Evolutionary conservation across 1,139 yeast genomes (phyloP).

Genomic region (Diutina rugosa): DNA sequence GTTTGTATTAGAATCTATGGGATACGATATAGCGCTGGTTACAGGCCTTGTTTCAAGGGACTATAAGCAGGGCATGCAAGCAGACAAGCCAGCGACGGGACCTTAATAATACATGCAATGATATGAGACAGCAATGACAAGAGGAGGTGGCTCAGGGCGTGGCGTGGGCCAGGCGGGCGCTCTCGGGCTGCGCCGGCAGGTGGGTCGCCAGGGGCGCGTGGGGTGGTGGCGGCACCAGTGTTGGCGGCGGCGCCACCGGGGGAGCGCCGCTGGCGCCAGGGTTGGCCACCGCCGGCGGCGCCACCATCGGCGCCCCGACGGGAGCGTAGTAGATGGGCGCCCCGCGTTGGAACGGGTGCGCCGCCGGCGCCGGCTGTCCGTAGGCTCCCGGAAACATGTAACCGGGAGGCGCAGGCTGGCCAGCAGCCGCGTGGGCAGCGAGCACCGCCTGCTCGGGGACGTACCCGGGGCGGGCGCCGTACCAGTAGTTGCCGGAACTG

Average conservation of each 20-base stretch:
- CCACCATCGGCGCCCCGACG: neutral
- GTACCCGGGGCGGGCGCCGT: neutral
- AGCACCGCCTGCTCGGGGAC: neutral
- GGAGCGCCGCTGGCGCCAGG: neutral
- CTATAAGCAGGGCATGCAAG: too few species aligned
- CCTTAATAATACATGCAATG: neutral
- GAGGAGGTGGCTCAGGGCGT: neutral
- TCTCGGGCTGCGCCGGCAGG: neutral
- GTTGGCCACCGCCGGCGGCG: neutral
- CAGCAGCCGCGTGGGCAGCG: constrained; percentile 2
- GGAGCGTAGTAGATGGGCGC: neutral
- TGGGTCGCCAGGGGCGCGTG: neutral
- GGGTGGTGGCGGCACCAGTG: neutral
- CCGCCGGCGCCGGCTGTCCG: neutral
- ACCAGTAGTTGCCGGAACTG: neutral
- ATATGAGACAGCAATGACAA: neutral
- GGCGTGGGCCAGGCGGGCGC: neutral
- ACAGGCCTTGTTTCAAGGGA: too few species aligned
- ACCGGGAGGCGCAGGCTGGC: neutral
- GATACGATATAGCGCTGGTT: too few species aligned
- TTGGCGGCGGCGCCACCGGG: neutral
- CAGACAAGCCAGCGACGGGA: neutral
- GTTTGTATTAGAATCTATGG: too few species aligned
- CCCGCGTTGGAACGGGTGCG: neutral
- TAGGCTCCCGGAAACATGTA: neutral